Evolutionary conservation across 1,284 basidiomycete species (phyloP), one percentile per base, ranked within the genome.

Genomic region (Irpex sp.): DNA sequence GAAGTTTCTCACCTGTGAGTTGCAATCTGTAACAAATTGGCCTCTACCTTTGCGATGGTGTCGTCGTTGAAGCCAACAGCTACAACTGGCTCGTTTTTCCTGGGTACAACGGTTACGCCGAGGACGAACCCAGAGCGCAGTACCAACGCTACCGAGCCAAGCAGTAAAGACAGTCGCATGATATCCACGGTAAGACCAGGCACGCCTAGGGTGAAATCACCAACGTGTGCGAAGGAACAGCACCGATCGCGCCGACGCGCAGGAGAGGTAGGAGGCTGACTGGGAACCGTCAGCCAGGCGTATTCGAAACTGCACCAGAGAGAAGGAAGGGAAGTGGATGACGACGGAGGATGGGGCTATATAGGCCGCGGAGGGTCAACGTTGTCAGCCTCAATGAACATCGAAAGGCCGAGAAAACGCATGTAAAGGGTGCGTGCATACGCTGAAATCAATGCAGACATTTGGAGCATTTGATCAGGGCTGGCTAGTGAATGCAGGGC

Each of bases 1-100:
- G 5, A 6, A 34, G 34, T 17, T 51, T 59, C 69, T 47, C 11
- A 76, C 75, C 75, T 76, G 40, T 72, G 71, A 15, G 65, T 73
- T 6, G 75, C 70, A 31, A 74, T 74, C 26, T 68, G 59, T 31
- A 69, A 57, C 64, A 73, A 61, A 37, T 75, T 71, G 11, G 64
- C 60, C 65, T 66, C 64, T 38, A 73, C 72, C 58, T 68, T 67
- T 7, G 58, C 54, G 40, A 72, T 48, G 17, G 63, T 69, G 7
- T 49, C 60, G 34, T 65, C 59, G 56, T 67, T 63, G 54, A 73
- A 66, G 26, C 70, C 67, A 13, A 59, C 57, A n/a, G 58, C 44
- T n/a, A 52, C 11, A 8, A 56, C 58, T 9, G 58, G 49, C 8
- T 56, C 52, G 8, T 19, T 54, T 8, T 19, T 57, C 13, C 60